A percentile compares a stretch with the other conserved stretches of the same genome.
Evolutionary conservation across 257 asterid species (phyloP).

Genomic region (Solanum corneliomulleri): DNA sequence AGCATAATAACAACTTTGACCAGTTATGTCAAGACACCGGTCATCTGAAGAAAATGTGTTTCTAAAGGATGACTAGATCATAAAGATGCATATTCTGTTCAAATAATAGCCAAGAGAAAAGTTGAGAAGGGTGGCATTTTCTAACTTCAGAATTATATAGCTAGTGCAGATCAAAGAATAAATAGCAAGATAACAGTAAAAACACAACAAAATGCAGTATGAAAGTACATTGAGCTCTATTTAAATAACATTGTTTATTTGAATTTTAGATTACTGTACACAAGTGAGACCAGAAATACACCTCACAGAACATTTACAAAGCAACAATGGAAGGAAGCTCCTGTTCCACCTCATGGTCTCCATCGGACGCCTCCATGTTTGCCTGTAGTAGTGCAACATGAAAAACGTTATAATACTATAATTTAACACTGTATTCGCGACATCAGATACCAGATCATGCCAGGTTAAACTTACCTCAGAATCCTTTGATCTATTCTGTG

Average conservation of each 20-base stretch:
- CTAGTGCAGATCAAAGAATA: not conserved
- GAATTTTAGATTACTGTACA: slow-evolving; percentile 35
- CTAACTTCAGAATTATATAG: not conserved
- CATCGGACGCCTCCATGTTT: slow-evolving; percentile 43
- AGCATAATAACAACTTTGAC: not conserved
- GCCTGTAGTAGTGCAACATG: slow-evolving; percentile 17
- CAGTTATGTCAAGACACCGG: not conserved
- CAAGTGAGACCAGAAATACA: slow-evolving; percentile 2
- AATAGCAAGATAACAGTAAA: not conserved
- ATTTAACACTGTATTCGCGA: not conserved
- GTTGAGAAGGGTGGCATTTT: not conserved
- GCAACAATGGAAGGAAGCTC: slow-evolving; percentile 96
- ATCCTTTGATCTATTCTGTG: slow-evolving; percentile 41
- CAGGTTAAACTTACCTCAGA: slow-evolving; percentile 32
- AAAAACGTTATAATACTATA: not conserved
- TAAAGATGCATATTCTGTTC: not conserved
- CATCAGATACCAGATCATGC: not conserved
- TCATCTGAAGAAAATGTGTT: not conserved
- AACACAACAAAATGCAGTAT: not conserved
- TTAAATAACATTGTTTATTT: not conserved
- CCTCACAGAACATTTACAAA: slow-evolving; percentile 26
- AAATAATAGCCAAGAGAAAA: not conserved
- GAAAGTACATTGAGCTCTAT: not conserved
- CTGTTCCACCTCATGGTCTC: slow-evolving; percentile 69
- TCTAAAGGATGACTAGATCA: not conserved